These are phyloP conservation scores for Pseudogymnoascus sp. DNA, from an alignment of 2,329 filamentous ascomycete genomes.

Conservation along the genomic window DNA sequence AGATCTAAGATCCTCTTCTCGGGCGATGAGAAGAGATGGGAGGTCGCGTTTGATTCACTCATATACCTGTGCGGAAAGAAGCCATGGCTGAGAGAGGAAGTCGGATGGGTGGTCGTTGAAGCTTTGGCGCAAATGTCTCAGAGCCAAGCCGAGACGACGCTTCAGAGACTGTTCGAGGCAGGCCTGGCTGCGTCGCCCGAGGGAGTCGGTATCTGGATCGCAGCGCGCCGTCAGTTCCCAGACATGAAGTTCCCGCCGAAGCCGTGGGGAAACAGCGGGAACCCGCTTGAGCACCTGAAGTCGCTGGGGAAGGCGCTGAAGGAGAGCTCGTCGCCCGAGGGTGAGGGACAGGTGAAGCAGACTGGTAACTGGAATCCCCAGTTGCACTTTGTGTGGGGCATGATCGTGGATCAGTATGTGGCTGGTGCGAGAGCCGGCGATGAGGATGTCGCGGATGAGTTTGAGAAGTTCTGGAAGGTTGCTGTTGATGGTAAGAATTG, in stretches of 20 bases:
- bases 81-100: conserved; percentile 83
- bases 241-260: conserved; percentile 58
- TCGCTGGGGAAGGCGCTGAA: conserved; percentile 72
- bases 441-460: conserved; percentile 34
- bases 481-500: conserved; percentile 70
- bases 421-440: conserved; percentile 27
- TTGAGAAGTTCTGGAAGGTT: conserved; percentile 77
- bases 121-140: conserved; percentile 57
- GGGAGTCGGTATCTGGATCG: conserved; percentile 82
- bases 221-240: conserved; percentile 57
- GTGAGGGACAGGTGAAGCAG: conserved; percentile 32
- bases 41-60: conserved; percentile 62
- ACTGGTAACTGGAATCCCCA: conserved; percentile 73
- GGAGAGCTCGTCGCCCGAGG: conserved; percentile 55
- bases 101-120: conserved; percentile 73
- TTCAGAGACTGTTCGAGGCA: conserved; percentile 55
- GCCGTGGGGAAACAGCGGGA: conserved; percentile 60
- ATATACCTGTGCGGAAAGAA: conserved; percentile 72
- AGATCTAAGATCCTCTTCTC: conserved; percentile 67
- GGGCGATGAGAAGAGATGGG: conserved; percentile 51
- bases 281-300: conserved; percentile 66
- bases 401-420: conserved; percentile 56
- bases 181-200: conserved; percentile 76
- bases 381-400: conserved; percentile 80
- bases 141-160: conserved; percentile 49